Evolutionary conservation across 164 flowering plant species (phyloP).

Genomic region (Nymphaea thermarum): DNA sequence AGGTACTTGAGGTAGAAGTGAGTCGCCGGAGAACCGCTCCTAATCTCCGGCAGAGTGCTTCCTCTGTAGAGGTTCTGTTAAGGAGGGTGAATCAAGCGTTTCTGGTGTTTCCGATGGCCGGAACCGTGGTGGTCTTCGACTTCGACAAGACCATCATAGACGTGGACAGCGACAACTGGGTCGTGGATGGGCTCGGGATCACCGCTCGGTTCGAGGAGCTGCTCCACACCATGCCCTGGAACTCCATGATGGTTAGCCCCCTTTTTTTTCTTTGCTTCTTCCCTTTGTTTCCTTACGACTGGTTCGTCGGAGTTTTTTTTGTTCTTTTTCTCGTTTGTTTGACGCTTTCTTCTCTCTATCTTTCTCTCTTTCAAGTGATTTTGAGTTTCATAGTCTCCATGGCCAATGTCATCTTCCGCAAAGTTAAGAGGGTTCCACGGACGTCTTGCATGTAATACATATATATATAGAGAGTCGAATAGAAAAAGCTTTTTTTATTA

Average conservation of each 20-base stretch:
- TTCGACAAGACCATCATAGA: constrained; percentile 78
- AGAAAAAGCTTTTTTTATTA: not conserved
- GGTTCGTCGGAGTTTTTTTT: not conserved
- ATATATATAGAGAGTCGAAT: not conserved
- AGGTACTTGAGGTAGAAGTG: no score
- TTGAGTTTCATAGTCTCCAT: no score
- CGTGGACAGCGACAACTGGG: constrained; percentile 76
- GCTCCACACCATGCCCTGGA: constrained; percentile 68
- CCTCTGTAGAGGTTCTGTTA: no score
- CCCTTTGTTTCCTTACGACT: no score
- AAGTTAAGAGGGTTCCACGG: no score
- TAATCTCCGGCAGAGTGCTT: not conserved
- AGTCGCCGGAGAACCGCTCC: not conserved
- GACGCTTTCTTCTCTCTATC: no score
- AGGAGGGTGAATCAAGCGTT: not conserved
- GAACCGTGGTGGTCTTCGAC: constrained; percentile 55
- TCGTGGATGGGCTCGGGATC: constrained; percentile 50
- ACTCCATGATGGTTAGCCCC: constrained; percentile 62
- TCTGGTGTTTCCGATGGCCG: constrained; percentile 16
- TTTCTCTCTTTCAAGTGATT: no score
- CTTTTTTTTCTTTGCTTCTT: not conserved
- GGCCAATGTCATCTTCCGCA: no score
- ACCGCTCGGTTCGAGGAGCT: constrained; percentile 44
- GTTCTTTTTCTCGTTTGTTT: not conserved
- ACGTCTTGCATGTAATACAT: not conserved